Conservation (phyloP, 108 stramenopile genomes). For the Seminavis robusta region DNA sequence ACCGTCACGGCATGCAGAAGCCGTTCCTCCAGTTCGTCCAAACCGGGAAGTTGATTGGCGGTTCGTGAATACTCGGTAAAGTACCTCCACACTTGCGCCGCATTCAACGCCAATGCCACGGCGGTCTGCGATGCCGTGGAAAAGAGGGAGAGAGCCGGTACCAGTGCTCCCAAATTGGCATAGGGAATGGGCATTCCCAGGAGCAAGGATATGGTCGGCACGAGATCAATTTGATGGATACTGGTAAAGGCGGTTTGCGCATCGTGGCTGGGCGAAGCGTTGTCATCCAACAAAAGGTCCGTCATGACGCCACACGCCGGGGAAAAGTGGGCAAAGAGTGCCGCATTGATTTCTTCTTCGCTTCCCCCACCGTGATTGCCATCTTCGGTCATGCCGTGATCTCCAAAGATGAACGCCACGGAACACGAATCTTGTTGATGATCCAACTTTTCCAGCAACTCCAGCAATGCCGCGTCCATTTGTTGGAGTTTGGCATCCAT, state of each 20-base stretch:
- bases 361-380: constrained; percentile 98
- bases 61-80: constrained; percentile 63
- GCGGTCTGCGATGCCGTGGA: constrained; percentile 38
- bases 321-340: constrained; percentile 86
- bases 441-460: constrained; percentile 48
- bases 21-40: constrained; percentile 50
- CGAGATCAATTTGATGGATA: constrained; percentile 91
- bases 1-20: constrained; percentile 51
- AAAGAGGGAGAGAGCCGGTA: constrained; percentile 71
- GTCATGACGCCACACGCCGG: constrained; percentile 49
- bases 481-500: constrained; percentile 89
- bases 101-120: constrained; percentile 74
- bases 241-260: constrained; percentile 35
- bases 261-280: constrained; percentile 7
- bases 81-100: constrained; percentile 86
- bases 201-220: constrained; percentile 88
- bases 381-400: constrained; percentile 99
- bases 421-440: constrained; percentile 50
- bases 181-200: constrained; percentile 94
- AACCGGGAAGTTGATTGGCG: constrained; percentile 59
- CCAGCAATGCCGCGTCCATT: constrained; percentile 82
- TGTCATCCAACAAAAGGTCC: not conserved
- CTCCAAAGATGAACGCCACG: constrained; percentile 75
- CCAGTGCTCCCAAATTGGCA: constrained; percentile 86
- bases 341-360: constrained; percentile 91